Evolutionary conservation across 1,139 yeast species (phyloP), one percentile per base, ranked within the genome.

Genomic region (Ogataea hybrid): DNA sequence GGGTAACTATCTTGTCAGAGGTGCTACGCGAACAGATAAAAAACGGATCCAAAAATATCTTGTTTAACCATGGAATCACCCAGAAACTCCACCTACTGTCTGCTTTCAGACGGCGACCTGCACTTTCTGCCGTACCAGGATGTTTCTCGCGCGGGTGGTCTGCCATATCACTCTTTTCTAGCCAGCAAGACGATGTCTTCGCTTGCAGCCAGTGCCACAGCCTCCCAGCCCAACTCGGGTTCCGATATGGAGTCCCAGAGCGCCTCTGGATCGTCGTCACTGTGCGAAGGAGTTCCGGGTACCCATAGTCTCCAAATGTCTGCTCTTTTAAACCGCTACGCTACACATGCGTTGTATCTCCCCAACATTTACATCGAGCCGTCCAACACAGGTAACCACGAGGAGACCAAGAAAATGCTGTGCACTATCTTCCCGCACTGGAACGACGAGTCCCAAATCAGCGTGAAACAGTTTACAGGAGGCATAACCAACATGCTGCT

Each of bases 401-500:
- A 32, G 8, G 53, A 50, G 32, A 50, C 58, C 11, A 42, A 43
- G 31, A 37, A 44, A 21, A 43, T 62, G 48, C 39, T 62, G 20
- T 28, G 43, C 18, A 44, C 51, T 15, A 52, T 61, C 2, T 61
- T 62, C 44, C 55, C 61, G 2, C 57, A 57, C 39, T 62, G 66
- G 66, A 35, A 33, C 14, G 35, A 23, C 15, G 42, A 39, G 12
- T 43, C 51, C 2, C 32, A 44, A 6, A 48, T 64, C 11, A 29
- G 45, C 8, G 49, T 69, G 14, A 52, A 56, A 20, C 68, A 67
- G 47, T 66, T 84, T 38, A 83, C 85, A 3, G 95, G 94, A 3
- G 95, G 95, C 7, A 84, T 85, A 60, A 85, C 95, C 18, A 85
- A 85, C 60, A 79, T 80, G 79, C 72, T 84, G 41, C 62, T 82